Evolutionary conservation across 2,329 filamentous ascomycete species (phyloP).

Genomic region (Coniochaeta ligniaria): DNA sequence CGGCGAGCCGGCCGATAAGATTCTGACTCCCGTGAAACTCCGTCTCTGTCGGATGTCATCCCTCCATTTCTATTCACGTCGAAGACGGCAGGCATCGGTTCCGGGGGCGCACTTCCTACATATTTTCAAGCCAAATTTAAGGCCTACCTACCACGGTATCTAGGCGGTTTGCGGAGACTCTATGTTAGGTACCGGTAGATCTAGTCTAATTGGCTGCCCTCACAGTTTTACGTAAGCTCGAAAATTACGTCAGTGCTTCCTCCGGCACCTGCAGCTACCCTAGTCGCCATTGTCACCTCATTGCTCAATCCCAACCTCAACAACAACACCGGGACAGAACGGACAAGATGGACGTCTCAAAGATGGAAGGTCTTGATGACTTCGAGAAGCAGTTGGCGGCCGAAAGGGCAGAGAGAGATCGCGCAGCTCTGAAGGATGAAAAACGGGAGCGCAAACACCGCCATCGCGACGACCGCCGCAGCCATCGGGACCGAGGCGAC

Average conservation of each 20-base stretch:
- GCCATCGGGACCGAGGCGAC: slow-evolving; percentile 17
- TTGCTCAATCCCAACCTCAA: not conserved
- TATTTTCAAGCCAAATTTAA: not conserved
- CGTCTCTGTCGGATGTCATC: not conserved
- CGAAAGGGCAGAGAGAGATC: slow-evolving; percentile 24
- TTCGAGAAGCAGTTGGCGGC: slow-evolving; percentile 31
- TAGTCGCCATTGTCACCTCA: not conserved
- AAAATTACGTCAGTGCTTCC: not conserved
- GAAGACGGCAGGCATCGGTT: not conserved
- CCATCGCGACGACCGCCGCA: slow-evolving; percentile 15
- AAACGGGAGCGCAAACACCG: slow-evolving; percentile 18
- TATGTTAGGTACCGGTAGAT: too few relatives aligned
- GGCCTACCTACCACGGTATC: too few relatives aligned
- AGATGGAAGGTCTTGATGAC: slow-evolving; percentile 19
- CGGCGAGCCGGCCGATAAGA: not conserved
- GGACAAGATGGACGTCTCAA: slow-evolving; percentile 5
- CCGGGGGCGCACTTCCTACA: not conserved
- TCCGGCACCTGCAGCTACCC: not conserved
- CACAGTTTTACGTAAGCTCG: too few relatives aligned
- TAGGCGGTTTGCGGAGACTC: too few relatives aligned
- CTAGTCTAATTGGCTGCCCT: too few relatives aligned
- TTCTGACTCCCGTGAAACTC: not conserved
- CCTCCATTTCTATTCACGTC: not conserved
- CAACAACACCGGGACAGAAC: not conserved
- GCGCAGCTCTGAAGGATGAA: slow-evolving; percentile 15